Percentiles rank a stretch among this genome's conserved stretches.
Evolutionary conservation across 2,329 filamentous ascomycete genomes (phyloP).

Genomic region (Pseudogymnoascus sp.): DNA sequence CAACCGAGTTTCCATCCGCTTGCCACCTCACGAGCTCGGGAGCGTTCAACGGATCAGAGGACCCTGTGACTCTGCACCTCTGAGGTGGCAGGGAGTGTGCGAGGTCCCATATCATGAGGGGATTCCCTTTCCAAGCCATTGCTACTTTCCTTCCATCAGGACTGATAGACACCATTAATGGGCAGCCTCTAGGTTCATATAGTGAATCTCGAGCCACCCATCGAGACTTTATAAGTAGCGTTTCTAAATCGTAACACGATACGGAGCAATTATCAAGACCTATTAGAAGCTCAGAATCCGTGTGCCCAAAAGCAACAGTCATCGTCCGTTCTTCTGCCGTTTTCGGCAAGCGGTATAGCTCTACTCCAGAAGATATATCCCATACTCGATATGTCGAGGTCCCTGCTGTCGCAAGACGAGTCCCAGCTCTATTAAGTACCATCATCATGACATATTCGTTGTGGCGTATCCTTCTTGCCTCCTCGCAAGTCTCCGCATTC

Average conservation of each 20-base stretch:
- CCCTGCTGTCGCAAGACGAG: neutral
- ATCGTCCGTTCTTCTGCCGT: neutral
- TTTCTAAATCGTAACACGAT: neutral
- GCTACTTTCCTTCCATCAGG: neutral
- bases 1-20: neutral
- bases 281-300: neutral
- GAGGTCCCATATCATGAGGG: neutral
- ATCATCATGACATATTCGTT: slow-evolving; percentile 4
- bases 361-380: neutral
- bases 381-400: neutral
- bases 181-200: neutral
- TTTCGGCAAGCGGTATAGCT: neutral
- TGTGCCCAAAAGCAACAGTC: neutral
- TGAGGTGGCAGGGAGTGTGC: neutral
- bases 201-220: neutral
- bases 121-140: neutral
- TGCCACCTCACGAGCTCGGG: neutral
- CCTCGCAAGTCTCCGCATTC: slow-evolving; percentile 20
- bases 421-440: neutral
- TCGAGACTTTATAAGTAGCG: neutral
- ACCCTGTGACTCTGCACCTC: neutral
- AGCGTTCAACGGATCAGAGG: neutral
- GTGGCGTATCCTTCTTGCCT: slow-evolving; percentile 18
- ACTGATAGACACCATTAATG: neutral
- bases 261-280: neutral